These are phyloP conservation scores for Fusarium chaquense DNA, from an alignment of 2,329 filamentous ascomycete species.

Conservation along the genomic window DNA sequence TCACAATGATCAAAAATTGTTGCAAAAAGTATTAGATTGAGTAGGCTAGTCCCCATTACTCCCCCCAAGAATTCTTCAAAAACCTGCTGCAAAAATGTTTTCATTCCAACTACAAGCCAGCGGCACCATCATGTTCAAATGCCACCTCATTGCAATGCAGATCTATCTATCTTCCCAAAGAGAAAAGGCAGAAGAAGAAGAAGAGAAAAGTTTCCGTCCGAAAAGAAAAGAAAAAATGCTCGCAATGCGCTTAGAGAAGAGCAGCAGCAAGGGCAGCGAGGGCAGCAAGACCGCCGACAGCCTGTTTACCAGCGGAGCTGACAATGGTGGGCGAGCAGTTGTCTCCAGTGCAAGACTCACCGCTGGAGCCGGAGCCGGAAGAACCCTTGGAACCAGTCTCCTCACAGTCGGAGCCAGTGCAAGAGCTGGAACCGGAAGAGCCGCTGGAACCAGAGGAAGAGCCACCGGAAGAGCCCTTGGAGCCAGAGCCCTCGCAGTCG, in stretches of 20 bases:
- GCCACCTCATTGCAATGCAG: slow-evolving; percentile 12
- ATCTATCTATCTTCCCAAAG: slow-evolving; percentile 15
- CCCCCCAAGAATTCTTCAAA: not conserved
- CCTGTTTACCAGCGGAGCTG: slow-evolving; percentile 38
- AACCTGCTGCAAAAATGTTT: not conserved
- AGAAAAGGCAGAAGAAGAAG: slow-evolving; percentile 25
- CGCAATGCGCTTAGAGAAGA: slow-evolving; percentile 23
- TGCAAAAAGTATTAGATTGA: not conserved
- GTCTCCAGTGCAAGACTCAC: not conserved
- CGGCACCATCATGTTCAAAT: slow-evolving; percentile 12
- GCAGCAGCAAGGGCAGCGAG: slow-evolving; percentile 37
- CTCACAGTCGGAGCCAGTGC: too few relatives aligned
- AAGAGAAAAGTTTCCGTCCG: not conserved
- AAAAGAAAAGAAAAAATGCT: not conserved
- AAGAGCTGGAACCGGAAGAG: not conserved
- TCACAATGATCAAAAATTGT: not conserved
- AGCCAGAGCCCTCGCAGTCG: not conserved
- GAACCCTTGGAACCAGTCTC: not conserved
- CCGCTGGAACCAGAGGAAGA: not conserved
- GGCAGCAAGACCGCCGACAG: slow-evolving; percentile 35
- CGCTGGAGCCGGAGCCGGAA: not conserved
- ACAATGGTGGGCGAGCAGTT: slow-evolving; percentile 31
- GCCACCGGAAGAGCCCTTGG: not conserved
- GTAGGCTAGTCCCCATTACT: not conserved
- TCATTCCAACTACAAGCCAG: slow-evolving; percentile 32